Conservation (phyloP, 345 rosid species). For the Pugionium dolabratum region DNA sequence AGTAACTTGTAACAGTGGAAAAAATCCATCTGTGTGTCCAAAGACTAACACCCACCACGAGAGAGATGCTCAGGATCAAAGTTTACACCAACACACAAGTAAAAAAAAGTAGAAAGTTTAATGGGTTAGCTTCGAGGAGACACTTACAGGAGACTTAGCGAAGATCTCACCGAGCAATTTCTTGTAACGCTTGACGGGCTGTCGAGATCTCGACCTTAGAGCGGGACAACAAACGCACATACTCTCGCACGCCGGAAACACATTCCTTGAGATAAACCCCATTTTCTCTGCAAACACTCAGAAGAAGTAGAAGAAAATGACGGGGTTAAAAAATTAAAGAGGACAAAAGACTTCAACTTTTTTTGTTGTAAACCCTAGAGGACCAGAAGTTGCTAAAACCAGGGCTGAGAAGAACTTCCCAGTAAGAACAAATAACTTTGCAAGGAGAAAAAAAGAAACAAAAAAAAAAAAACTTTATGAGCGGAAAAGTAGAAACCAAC, state of each 20-base stretch:
- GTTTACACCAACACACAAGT: background rate
- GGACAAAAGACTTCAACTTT: constrained; percentile 24
- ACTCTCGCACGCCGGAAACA: constrained; percentile 94
- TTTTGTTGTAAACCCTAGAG: constrained; percentile 15
- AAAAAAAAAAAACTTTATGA: too few relatives aligned
- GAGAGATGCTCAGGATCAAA: constrained; percentile 14
- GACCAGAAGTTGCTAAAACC: background rate
- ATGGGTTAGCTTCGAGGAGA: background rate
- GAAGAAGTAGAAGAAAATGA: background rate
- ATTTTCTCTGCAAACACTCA: constrained; percentile 43
- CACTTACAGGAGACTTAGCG: constrained; percentile 78
- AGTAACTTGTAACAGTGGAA: too few relatives aligned
- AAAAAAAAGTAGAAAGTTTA: background rate
- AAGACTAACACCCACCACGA: background rate
- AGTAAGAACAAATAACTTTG: too few relatives aligned
- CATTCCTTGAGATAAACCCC: constrained; percentile 88
- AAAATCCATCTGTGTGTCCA: too few relatives aligned
- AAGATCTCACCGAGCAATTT: constrained; percentile 89
- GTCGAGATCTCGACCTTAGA: constrained; percentile 96
- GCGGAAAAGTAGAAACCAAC: too few relatives aligned
- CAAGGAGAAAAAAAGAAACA: too few relatives aligned
- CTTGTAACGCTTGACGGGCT: constrained; percentile 96
- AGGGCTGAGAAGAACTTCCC: too few relatives aligned
- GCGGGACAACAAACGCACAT: constrained; percentile 99
- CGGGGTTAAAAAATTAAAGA: background rate